These are phyloP conservation scores for Eruca vesicaria DNA, from an alignment of 441 rosid genomes.

Conservation along the genomic window DNA sequence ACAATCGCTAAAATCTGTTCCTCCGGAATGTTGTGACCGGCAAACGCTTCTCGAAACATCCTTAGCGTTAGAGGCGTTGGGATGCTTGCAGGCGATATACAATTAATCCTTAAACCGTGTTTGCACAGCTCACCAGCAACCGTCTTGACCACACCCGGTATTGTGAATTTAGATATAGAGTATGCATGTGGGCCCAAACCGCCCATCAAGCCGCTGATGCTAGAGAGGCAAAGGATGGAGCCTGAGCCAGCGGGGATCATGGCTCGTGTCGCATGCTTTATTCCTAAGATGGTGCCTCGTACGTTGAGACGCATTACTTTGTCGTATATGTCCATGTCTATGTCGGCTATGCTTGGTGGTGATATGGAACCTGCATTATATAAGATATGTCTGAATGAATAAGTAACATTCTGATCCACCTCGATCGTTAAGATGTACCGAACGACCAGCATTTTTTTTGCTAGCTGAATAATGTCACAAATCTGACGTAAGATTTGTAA, in stretches of 20 bases:
- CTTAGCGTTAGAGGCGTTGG: conserved; percentile 37
- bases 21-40: conserved; percentile 28
- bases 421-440: too few relatives aligned
- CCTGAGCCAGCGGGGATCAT: conserved; percentile 43
- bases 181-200: conserved; percentile 10
- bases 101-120: conserved; percentile 23
- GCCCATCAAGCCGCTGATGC: conserved; percentile 29
- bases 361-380: conserved; percentile 28
- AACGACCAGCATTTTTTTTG: too few relatives aligned
- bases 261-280: conserved; percentile 48
- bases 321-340: conserved; percentile 36
- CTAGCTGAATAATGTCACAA: too few relatives aligned
- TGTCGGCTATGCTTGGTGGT: conserved; percentile 36
- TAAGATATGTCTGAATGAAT: not conserved
- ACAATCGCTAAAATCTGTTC: conserved; percentile 28
- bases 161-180: not conserved
- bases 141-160: conserved; percentile 9
- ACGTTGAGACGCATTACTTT: conserved; percentile 40
- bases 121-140: conserved; percentile 40
- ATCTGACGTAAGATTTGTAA: too few relatives aligned
- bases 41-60: conserved; percentile 33
- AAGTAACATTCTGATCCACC: not conserved
- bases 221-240: conserved; percentile 40
- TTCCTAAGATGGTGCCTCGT: conserved; percentile 41
- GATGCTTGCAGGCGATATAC: conserved; percentile 23